Evolutionary conservation across 441 rosid species (phyloP).

Genomic region (Brassica hybrid): DNA sequence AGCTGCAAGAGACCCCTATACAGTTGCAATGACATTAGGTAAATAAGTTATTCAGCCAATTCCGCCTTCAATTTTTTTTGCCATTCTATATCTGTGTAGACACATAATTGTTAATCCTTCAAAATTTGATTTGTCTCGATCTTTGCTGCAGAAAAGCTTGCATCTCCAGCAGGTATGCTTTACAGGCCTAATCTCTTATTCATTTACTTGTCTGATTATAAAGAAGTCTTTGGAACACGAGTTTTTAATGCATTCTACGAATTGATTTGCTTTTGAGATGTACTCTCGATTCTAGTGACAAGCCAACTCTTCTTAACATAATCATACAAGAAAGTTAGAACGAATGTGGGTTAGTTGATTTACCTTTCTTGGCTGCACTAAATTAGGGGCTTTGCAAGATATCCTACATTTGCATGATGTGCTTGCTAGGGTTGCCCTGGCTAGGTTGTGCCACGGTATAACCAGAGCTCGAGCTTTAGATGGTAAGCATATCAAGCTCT

Average conservation of each 20-base stretch:
- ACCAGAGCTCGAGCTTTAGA: constrained; percentile 94
- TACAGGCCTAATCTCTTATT: constrained; percentile 20
- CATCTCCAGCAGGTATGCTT: constrained; percentile 82
- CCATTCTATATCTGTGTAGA: constrained; percentile 24
- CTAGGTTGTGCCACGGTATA: constrained; percentile 89
- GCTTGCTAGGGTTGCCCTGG: constrained; percentile 96
- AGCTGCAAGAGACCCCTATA: constrained; percentile 91
- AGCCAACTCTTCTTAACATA: constrained; percentile 25
- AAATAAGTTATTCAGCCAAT: constrained; percentile 24
- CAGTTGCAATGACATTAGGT: constrained; percentile 99
- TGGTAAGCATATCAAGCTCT: constrained; percentile 57
- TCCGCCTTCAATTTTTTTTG: constrained; percentile 13
- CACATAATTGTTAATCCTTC: constrained; percentile 19
- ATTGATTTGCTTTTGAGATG: constrained; percentile 8
- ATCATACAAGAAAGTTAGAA: constrained; percentile 1
- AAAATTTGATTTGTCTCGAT: constrained; percentile 36
- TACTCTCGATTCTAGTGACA: constrained; percentile 8
- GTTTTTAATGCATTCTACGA: constrained; percentile 6
- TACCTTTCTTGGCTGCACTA: constrained; percentile 36
- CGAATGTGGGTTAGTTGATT: constrained; percentile 26
- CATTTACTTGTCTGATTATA: constrained; percentile 4
- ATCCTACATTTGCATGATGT: constrained; percentile 99
- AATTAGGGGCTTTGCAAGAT: constrained; percentile 97
- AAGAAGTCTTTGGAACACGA: constrained; percentile 22
- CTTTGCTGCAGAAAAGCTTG: constrained; percentile 84